Percentiles rank a stretch among this genome's conserved stretches.
phyloP scores from a whole-genome alignment of 2,329 filamentous ascomycete genomes.

The Hymenoscyphus fructigenus region DNA sequence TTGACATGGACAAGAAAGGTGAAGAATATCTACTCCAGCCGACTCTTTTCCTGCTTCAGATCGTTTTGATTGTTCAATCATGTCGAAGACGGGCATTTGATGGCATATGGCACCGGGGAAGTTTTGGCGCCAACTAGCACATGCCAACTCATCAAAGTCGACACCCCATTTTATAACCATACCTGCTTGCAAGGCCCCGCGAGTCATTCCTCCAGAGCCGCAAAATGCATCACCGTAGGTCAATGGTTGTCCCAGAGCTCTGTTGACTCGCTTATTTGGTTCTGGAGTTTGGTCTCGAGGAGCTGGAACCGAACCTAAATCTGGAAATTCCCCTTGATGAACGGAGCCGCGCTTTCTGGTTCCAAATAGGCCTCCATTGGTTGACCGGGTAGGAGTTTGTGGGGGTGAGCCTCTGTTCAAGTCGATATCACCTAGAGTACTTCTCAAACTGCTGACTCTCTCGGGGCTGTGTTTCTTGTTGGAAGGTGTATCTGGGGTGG shows the following conservation, averaged over 20 bases:
- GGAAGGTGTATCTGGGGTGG: not conserved
- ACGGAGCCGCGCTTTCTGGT: not conserved
- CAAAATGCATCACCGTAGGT: conserved; percentile 72
- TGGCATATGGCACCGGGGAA: conserved; percentile 45
- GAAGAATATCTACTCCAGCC: conserved; percentile 63
- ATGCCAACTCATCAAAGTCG: conserved; percentile 50
- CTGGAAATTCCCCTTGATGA: not conserved
- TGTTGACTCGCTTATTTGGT: not conserved
- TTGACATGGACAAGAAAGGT: conserved; percentile 77
- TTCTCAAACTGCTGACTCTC: not conserved
- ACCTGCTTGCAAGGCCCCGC: conserved; percentile 60
- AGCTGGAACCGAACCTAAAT: not conserved
- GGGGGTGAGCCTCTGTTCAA: not conserved
- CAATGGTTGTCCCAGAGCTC: conserved; percentile 48
- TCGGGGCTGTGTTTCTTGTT: not conserved
- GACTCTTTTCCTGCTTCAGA: conserved; percentile 15
- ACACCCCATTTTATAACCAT: conserved; percentile 61
- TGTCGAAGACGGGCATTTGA: conserved; percentile 47
- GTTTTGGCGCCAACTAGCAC: conserved; percentile 29
- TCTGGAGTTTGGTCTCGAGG: not conserved
- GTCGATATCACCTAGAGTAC: not conserved
- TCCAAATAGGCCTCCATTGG: not conserved
- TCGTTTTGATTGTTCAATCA: conserved; percentile 40
- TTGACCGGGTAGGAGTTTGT: not conserved
- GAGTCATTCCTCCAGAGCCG: conserved; percentile 69